Percentiles rank a stretch among this genome's conserved stretches.
phyloP scores from a whole-genome alignment of 2,329 filamentous ascomycete genomes.

The Truncatella angustata region DNA sequence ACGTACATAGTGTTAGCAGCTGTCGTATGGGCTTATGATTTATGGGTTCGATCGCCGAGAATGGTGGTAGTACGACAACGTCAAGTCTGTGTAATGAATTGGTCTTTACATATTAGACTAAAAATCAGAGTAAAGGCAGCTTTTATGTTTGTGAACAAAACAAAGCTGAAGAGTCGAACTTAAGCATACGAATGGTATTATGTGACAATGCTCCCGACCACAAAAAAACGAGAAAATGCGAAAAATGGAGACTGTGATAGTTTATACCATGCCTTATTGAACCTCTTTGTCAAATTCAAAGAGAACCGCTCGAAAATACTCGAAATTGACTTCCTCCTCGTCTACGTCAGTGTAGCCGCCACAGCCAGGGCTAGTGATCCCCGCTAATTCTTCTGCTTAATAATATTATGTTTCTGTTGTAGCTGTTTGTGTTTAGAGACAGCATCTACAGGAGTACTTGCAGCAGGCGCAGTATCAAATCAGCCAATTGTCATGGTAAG shows the following conservation, averaged over 20 bases:
- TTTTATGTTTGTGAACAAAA: no score
- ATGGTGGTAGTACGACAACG: no score
- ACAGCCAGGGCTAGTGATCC: neutral
- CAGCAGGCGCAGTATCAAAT: neutral
- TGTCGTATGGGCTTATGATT: no score
- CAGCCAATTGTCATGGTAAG: constrained; percentile 59
- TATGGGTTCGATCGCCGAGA: no score
- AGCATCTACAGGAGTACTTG: neutral
- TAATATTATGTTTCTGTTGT: neutral
- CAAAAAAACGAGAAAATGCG: no score
- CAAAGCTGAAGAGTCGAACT: no score
- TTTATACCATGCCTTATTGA: neutral
- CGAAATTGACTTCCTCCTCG: neutral
- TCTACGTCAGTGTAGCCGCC: neutral
- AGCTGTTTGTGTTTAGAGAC: neutral
- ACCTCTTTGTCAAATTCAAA: neutral
- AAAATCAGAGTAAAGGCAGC: no score
- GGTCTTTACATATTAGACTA: no score
- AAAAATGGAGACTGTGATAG: neutral
- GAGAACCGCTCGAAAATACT: neutral
- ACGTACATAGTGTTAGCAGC: no score
- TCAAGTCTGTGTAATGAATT: no score
- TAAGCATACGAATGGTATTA: no score
- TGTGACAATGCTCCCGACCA: no score
- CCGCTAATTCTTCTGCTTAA: neutral